A percentile compares a stretch with the other conserved stretches of the same genome.
phyloP scores from a whole-genome alignment of 306 rosid species.

The Malus fusca region DNA sequence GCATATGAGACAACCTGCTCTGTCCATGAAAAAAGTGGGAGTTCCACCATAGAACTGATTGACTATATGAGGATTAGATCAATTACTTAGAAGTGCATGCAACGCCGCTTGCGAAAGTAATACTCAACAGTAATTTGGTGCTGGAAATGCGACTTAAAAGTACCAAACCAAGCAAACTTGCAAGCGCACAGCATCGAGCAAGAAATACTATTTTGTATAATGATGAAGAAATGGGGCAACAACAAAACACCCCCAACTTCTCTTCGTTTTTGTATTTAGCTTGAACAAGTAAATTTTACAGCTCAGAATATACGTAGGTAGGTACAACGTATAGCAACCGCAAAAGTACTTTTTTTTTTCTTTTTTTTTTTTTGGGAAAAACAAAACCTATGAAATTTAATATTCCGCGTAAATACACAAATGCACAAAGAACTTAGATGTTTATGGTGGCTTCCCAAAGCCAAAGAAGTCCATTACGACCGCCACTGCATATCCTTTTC shows the following conservation, averaged over 20 bases:
- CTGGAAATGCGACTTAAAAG: neutral
- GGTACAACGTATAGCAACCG: neutral
- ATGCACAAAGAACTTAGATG: conserved; percentile 36
- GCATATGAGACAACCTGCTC: no score
- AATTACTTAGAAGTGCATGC: no score
- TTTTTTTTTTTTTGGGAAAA: no score
- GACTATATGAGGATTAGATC: no score
- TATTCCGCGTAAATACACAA: neutral
- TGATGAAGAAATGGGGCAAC: neutral
- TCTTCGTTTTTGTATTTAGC: neutral
- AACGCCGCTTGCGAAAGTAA: no score
- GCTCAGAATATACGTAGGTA: neutral
- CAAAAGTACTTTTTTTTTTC: neutral
- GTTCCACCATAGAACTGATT: no score
- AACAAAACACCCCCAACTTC: neutral
- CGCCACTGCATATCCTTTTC: conserved; percentile 96
- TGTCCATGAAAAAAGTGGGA: no score
- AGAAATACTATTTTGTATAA: neutral
- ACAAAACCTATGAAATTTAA: neutral
- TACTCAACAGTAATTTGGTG: neutral
- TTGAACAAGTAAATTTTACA: neutral
- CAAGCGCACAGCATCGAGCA: neutral
- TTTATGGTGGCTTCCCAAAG: conserved; percentile 99
- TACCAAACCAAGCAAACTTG: neutral
- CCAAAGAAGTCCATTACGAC: conserved; percentile 86